Conservation (phyloP, 257 asterid species). For the Eucommia ulmoides region DNA sequence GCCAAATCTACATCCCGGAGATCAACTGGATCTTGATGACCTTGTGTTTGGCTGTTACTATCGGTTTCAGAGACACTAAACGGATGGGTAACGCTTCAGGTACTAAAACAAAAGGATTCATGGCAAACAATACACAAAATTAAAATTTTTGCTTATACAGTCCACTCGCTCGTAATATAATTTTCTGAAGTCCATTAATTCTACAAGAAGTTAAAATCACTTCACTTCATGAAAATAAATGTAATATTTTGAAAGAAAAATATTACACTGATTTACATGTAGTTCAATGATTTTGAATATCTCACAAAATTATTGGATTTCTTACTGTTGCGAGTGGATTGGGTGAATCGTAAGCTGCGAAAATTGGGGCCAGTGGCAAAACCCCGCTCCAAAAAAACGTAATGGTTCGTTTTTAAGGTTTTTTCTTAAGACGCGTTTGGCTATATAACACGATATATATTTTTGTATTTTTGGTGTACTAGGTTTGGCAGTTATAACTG, state of each 20-base stretch:
- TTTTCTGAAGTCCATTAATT: not conserved
- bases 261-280: too few species aligned
- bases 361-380: not conserved
- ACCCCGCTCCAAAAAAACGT: not conserved
- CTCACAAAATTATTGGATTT: too few species aligned
- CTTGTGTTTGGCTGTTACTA: slow-evolving; percentile 19
- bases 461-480: not conserved
- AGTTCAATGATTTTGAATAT: too few species aligned
- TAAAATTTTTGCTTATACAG: not conserved
- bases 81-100: slow-evolving; percentile 23
- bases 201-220: not conserved
- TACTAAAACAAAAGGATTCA: slow-evolving; percentile 2
- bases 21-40: slow-evolving; percentile 24
- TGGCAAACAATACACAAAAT: too few species aligned
- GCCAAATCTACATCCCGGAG: slow-evolving; percentile 23
- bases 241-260: not conserved
- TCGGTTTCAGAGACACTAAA: slow-evolving; percentile 19
- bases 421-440: not conserved
- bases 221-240: not conserved
- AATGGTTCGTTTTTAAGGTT: not conserved
- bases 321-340: too few species aligned
- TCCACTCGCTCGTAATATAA: not conserved
- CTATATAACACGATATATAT: not conserved
- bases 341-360: too few species aligned
- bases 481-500: slow-evolving; percentile 23